Evolutionary conservation across 208 protist species (phyloP).

Genomic region (Leishmania lainsoni): DNA sequence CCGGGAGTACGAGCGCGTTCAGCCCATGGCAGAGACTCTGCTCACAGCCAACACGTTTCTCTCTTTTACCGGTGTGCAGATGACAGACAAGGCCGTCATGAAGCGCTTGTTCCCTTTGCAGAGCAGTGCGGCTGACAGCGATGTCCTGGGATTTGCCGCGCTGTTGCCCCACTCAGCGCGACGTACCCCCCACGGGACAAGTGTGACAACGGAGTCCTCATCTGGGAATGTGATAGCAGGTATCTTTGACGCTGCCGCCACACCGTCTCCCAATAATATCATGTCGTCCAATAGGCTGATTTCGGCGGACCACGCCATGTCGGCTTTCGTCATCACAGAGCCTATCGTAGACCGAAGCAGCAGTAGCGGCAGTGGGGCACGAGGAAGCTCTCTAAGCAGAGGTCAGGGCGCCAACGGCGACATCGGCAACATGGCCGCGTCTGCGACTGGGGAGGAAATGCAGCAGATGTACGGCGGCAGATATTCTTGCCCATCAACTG

Average conservation of each 20-base stretch:
- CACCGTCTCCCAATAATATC: not conserved
- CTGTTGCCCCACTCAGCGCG: conserved; percentile 15
- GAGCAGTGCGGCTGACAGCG: conserved; percentile 14
- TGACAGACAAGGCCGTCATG: conserved; percentile 26
- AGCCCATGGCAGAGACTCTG: conserved; percentile 17
- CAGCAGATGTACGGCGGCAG: conserved; percentile 1
- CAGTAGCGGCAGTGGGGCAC: not conserved
- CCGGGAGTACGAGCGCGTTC: conserved; percentile 22
- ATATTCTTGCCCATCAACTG: conserved; percentile 8
- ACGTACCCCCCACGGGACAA: not conserved
- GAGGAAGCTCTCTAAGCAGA: conserved; percentile 4
- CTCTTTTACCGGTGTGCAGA: conserved; percentile 22
- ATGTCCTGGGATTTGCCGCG: conserved; percentile 14
- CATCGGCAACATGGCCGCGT: not conserved
- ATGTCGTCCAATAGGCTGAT: not conserved
- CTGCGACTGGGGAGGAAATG: conserved; percentile 7
- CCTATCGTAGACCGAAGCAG: conserved; percentile 1
- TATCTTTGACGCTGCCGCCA: not conserved
- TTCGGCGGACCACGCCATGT: not conserved
- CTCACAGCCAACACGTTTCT: conserved; percentile 33
- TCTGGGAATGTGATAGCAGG: not conserved
- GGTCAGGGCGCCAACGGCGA: not conserved
- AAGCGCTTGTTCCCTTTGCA: conserved; percentile 31
- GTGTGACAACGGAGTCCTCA: not conserved
- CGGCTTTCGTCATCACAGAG: too few species aligned